These are phyloP conservation scores for Fonsecaea multimorphosa DNA, from an alignment of 2,329 filamentous ascomycete genomes.

Conservation along the genomic window DNA sequence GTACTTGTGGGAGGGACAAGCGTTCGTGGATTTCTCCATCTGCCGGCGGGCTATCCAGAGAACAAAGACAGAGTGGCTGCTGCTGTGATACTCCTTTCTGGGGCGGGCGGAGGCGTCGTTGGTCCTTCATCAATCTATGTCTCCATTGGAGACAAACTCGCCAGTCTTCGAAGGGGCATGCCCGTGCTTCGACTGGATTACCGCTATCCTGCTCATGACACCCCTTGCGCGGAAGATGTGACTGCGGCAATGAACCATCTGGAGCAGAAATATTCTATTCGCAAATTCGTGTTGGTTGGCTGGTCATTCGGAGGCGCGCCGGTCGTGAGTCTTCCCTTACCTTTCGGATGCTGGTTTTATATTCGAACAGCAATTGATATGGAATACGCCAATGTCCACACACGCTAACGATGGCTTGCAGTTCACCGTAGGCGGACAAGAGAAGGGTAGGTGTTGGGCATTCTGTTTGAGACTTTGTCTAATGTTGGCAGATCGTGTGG, in stretches of 20 bases:
- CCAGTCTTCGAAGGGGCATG: conserved; percentile 46
- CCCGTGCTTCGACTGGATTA: conserved; percentile 53
- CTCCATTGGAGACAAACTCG: conserved; percentile 51
- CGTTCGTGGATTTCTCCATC: conserved; percentile 44
- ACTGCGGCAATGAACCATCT: conserved; percentile 48
- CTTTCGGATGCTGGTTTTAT: conserved; percentile 30
- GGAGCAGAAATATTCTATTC: conserved; percentile 41
- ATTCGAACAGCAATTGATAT: background rate
- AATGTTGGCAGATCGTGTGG: conserved; percentile 38
- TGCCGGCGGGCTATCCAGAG: conserved; percentile 42
- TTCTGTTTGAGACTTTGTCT: background rate
- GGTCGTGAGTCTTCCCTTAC: conserved; percentile 42
- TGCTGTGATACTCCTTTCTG: conserved; percentile 44
- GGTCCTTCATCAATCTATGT: conserved; percentile 52
- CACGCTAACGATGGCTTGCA: background rate
- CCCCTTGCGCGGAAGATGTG: conserved; percentile 48
- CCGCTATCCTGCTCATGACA: conserved; percentile 45
- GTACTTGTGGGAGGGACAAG: conserved; percentile 33
- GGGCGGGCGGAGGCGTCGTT: conserved; percentile 49
- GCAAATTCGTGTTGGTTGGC: conserved; percentile 50
- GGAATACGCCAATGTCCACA: background rate
- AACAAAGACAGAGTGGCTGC: conserved; percentile 23
- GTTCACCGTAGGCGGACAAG: conserved; percentile 33
- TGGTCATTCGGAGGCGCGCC: conserved; percentile 54
- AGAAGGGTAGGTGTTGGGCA: conserved; percentile 11